Conservation (phyloP, 768 basidiomycete genomes). For the Sistotremastrum niveocremeum region DNA sequence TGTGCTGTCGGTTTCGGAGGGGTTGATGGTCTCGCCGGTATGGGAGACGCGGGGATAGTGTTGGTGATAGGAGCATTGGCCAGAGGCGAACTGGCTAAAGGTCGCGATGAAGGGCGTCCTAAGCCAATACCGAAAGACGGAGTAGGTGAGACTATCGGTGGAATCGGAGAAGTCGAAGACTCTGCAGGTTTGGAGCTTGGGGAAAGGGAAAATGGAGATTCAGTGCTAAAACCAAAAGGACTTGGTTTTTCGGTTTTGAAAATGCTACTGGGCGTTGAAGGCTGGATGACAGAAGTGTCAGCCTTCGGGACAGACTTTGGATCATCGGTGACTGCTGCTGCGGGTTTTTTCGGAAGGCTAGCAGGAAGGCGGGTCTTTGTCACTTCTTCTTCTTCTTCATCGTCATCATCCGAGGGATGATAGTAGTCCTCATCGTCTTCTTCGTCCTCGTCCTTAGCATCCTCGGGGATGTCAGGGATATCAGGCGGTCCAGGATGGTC, state of each 20-base stretch:
- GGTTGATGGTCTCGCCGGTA: constrained; percentile 20
- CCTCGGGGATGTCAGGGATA: constrained; percentile 17
- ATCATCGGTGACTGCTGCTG: constrained; percentile 10
- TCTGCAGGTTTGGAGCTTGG: neutral
- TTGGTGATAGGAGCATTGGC: constrained; percentile 33
- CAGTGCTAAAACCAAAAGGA: no score
- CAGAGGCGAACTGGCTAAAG: constrained; percentile 65
- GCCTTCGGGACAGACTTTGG: constrained; percentile 47
- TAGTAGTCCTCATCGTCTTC: constrained; percentile 12
- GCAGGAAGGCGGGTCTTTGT: constrained; percentile 17
- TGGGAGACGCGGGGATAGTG: constrained; percentile 9
- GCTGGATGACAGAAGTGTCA: constrained; percentile 14
- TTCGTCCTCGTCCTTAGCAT: neutral
- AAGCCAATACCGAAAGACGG: constrained; percentile 35
- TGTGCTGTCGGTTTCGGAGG: constrained; percentile 7
- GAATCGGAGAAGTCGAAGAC: constrained; percentile 6
- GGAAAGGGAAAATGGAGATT: neutral
- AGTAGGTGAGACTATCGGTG: constrained; percentile 19
- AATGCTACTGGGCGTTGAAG: constrained; percentile 13
- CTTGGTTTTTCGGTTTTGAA: neutral
- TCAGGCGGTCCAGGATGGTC: neutral
- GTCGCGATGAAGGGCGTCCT: constrained; percentile 42
- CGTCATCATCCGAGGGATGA: constrained; percentile 3
- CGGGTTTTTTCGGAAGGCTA: constrained; percentile 14
- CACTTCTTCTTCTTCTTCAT: constrained; percentile 20